Base-by-base conservation (phyloP, 495 filamentous ascomycete genomes). In the Bacidia gigantensis region DNA sequence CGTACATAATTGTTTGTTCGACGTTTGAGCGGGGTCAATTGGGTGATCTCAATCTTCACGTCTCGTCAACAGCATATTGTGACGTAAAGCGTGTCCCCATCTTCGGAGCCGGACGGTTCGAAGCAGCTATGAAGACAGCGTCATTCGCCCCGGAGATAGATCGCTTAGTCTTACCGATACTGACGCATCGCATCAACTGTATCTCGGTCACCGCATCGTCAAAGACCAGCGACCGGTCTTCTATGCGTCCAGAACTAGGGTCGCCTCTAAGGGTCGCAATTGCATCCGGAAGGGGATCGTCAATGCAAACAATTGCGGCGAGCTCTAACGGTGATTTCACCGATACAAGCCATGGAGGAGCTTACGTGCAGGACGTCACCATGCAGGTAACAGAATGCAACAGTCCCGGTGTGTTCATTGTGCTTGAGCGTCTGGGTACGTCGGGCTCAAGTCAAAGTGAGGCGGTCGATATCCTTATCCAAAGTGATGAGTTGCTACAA, bases 1-100 rank as follows among this genome's bases (percentile, higher is more conserved):
- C 71, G 0, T 97, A 97, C 66, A 95, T 88, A 0, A 74, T 95
- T 44, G 81, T 97, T 11, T 84, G 80, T 58, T 89, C 84, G 7
- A 95, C 92, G 1, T 96, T 93, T 62, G 87, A 94, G 42, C 75
- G 82, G 0, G 79, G 79, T 25, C 83, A 89, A 60, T 65, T 77
- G 2, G 87, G 79, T 1, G 72, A 71, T n/a, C 97, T 93, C 66
- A 78, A 72, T 2, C 70, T 98, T 23, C 78, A 78, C 57, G 73
- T 93, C 29, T 78, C 76, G 10, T 78, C 84, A n/a, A 76, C 68
- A 21, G 64, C 67, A 9, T 67, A 73, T 1, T 75, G 79, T 38
- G 35, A 54, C 0, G 54, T 89, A 7, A 63, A 64, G 2, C 74
- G 72, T 3, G 68, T 95, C 10, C 69, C 76, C 0, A 63, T 77